These are phyloP conservation scores for Pelargonium australe DNA, from an alignment of 441 rosid genomes.

Conservation along the genomic window DNA sequence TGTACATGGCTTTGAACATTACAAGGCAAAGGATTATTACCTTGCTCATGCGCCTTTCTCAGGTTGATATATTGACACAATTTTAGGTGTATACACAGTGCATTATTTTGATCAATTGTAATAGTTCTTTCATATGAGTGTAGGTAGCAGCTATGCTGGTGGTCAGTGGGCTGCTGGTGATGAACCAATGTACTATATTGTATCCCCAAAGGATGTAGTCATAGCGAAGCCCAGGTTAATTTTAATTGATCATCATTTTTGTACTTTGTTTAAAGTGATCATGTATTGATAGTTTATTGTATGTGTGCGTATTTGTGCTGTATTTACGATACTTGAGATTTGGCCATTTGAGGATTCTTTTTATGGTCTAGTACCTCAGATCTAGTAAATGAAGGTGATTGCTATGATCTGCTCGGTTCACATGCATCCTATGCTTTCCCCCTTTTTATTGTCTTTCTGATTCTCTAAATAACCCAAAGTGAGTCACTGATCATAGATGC, in stretches of 20 bases:
- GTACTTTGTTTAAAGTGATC: not conserved
- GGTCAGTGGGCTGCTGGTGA: slow-evolving; percentile 99
- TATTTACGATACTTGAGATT: not conserved
- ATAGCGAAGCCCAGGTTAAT: slow-evolving; percentile 96
- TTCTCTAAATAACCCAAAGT: not conserved
- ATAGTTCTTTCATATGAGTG: slow-evolving; percentile 23
- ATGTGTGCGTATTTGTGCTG: not conserved
- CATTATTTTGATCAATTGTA: slow-evolving; percentile 24
- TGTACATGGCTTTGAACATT: slow-evolving; percentile 95
- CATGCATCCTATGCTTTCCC: not conserved
- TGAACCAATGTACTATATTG: slow-evolving; percentile 87
- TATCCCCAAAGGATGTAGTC: slow-evolving; percentile 98
- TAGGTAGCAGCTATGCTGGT: slow-evolving; percentile 98
- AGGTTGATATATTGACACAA: slow-evolving; percentile 42
- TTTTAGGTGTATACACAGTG: slow-evolving; percentile 18
- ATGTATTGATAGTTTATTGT: not conserved
- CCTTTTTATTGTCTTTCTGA: too few species aligned
- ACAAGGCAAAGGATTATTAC: slow-evolving; percentile 92
- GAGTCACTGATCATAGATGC: not conserved
- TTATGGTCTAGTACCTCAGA: not conserved
- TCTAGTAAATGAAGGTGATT: not conserved
- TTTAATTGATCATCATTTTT: slow-evolving; percentile 16
- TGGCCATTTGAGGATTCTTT: not conserved
- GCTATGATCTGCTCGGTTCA: not conserved
- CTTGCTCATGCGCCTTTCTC: slow-evolving; percentile 98